phyloP scores from a whole-genome alignment of 805 yeast species.

The Isabelozyma heimii region DNA sequence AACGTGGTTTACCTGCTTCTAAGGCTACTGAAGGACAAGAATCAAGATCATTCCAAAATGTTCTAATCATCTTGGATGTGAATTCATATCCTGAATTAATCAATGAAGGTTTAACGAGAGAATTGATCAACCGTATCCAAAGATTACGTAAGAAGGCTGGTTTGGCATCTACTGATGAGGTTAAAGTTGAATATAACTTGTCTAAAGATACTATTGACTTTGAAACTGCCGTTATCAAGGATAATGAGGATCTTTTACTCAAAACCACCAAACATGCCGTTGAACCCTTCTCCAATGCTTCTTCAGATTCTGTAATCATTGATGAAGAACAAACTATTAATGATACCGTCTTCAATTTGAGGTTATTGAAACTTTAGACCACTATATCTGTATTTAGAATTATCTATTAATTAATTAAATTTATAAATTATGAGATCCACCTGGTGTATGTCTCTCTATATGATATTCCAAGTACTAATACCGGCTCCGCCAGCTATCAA shows the following conservation, averaged over 20 bases:
- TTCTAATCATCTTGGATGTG: constrained; percentile 84
- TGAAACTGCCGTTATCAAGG: constrained; percentile 50
- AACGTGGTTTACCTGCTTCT: constrained; percentile 80
- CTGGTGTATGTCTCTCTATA: background rate
- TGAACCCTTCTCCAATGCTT: constrained; percentile 43
- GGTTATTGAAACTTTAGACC: constrained; percentile 64
- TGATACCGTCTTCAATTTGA: constrained; percentile 74
- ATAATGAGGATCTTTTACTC: constrained; percentile 64
- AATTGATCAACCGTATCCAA: constrained; percentile 94
- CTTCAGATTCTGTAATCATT: constrained; percentile 53
- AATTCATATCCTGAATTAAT: constrained; percentile 83
- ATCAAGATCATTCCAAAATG: constrained; percentile 84
- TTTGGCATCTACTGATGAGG: constrained; percentile 92
- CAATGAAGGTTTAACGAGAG: constrained; percentile 95
- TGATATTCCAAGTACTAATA: constrained; percentile 47
- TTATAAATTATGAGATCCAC: background rate
- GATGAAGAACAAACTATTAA: constrained; percentile 82
- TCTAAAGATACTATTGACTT: constrained; percentile 64
- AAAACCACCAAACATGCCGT: constrained; percentile 75
- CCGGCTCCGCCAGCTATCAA: constrained; percentile 81
- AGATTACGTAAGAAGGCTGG: constrained; percentile 96
- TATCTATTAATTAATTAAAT: background rate
- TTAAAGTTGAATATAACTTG: constrained; percentile 76
- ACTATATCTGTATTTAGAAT: constrained; percentile 4
- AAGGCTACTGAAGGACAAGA: constrained; percentile 71